Evolutionary conservation across 495 filamentous ascomycete genomes (phyloP).

Genomic region (Aspergillus ostianus): DNA sequence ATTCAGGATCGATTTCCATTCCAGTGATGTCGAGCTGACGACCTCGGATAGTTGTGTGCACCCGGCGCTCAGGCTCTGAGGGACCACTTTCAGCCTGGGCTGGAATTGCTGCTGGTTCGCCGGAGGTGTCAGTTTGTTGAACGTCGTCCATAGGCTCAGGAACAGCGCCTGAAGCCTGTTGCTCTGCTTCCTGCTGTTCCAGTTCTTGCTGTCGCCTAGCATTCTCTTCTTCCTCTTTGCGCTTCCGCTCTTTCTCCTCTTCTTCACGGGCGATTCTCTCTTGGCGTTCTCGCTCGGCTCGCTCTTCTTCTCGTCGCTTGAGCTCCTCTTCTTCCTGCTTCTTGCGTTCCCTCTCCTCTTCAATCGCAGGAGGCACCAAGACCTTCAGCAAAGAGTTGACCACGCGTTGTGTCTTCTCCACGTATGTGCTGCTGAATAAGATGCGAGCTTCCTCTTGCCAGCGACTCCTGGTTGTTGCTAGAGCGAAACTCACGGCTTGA

Average conservation of each 20-base stretch:
- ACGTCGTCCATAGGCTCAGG: constrained; percentile 82
- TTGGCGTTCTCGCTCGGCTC: constrained; percentile 46
- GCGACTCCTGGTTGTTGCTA: constrained; percentile 64
- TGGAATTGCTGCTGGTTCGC: constrained; percentile 30
- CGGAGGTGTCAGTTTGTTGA: constrained; percentile 52
- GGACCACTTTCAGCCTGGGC: constrained; percentile 43
- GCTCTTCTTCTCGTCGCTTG: constrained; percentile 46
- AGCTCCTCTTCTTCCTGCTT: constrained; percentile 49
- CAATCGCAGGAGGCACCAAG: constrained; percentile 81
- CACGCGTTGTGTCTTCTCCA: constrained; percentile 71
- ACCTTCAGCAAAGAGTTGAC: constrained; percentile 68
- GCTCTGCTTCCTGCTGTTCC: constrained; percentile 45
- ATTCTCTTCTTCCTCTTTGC: constrained; percentile 67
- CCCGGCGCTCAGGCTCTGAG: constrained; percentile 54
- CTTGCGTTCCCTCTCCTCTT: constrained; percentile 65
- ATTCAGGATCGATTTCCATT: constrained; percentile 90
- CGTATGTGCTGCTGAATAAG: constrained; percentile 66
- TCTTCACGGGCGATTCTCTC: constrained; percentile 59
- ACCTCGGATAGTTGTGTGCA: constrained; percentile 78
- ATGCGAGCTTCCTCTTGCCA: constrained; percentile 93
- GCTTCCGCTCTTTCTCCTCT: constrained; percentile 55
- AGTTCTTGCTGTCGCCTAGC: constrained; percentile 42
- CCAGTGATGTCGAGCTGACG: constrained; percentile 86
- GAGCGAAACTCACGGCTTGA: constrained; percentile 67
- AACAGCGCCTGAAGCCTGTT: constrained; percentile 44